Evolutionary conservation across 768 basidiomycete genomes (phyloP), one percentile per base, ranked within the genome.

Genomic region (Tylopilus subfusipes): DNA sequence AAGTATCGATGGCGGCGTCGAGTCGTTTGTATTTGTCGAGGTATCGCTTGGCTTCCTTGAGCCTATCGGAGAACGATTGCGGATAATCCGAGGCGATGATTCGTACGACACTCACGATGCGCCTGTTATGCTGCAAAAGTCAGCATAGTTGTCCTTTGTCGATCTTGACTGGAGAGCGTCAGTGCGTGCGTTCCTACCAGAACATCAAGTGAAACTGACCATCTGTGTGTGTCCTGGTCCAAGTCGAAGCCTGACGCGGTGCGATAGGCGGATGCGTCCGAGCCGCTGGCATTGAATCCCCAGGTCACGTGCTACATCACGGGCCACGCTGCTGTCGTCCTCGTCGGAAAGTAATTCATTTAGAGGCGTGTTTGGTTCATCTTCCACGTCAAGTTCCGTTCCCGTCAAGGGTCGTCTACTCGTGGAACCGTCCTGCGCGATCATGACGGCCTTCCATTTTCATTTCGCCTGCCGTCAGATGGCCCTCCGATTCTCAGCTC

Each of bases 1-100:
- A 92, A 2, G 86, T 82, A 67, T 91, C 86, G 42, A 90, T 72
- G 22, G 89, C 89, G n/a, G 76, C 68, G 51, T 92, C 89, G 40
- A 88, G 70, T 34, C 83, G 80, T 61, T 82, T 84, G 72, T 88
- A 76, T 60, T 82, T 84, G 57, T 88, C 82, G 44, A 91, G 67
- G 71, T 81, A 90, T 64, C 81, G 81, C 60, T 71, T 82, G 12
- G 88, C 90, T 55, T 89, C 87, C 50, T 69, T 74, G 49, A 55
- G 29, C 12, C 78, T 78, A 46, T 38, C 52, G 50, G 31, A 36
- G 21, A 25, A 22, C 24, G 56, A 59, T 59, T 50, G 53, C 39
- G 33, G 29, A 25, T 1, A 16, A 29, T 46, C 34, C 33, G 34
- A 21, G 21, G 19, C 11, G 55, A 53, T 48, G 44, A 5, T n/a